Conservation (phyloP, 495 filamentous ascomycete species). For the Penicillium ochrochloron region DNA sequence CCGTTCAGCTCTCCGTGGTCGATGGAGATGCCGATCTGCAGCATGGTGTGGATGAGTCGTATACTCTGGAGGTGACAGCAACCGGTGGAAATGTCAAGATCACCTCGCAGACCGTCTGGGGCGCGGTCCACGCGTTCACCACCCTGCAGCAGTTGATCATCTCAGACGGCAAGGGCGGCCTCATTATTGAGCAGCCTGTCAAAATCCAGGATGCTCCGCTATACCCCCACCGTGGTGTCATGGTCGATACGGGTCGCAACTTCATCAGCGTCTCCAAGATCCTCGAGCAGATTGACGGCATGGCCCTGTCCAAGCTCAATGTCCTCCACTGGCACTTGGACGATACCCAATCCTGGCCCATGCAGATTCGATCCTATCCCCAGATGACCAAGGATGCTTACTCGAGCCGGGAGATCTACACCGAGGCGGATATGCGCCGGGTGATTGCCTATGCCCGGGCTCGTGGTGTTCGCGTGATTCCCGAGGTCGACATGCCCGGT, state of each 20-base stretch:
- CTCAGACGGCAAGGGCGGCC: constrained; percentile 46
- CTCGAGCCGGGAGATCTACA: constrained; percentile 50
- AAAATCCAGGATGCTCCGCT: constrained; percentile 51
- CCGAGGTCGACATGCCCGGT: constrained; percentile 58
- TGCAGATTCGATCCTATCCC: constrained; percentile 54
- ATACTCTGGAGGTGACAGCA: constrained; percentile 52
- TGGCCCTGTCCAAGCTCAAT: constrained; percentile 58
- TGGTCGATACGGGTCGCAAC: constrained; percentile 56
- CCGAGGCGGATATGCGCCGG: constrained; percentile 43
- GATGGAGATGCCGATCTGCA: constrained; percentile 50
- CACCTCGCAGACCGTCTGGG: constrained; percentile 55
- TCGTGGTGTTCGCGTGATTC: constrained; percentile 54
- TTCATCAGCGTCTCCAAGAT: constrained; percentile 54
- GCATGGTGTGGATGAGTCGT: constrained; percentile 62
- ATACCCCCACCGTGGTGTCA: constrained; percentile 56
- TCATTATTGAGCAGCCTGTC: constrained; percentile 56
- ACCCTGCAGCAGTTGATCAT: constrained; percentile 60
- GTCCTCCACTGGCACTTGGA: constrained; percentile 58
- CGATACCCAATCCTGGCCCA: constrained; percentile 56
- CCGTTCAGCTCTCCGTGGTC: constrained; percentile 46
- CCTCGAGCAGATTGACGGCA: constrained; percentile 56
- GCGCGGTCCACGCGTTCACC: constrained; percentile 64
- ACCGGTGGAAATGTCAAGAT: constrained; percentile 45
- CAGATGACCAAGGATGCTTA: constrained; percentile 60
- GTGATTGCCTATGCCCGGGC: constrained; percentile 52